Evolutionary conservation across 163 green algal species (phyloP).

Genomic region (Picocystis sp.): DNA sequence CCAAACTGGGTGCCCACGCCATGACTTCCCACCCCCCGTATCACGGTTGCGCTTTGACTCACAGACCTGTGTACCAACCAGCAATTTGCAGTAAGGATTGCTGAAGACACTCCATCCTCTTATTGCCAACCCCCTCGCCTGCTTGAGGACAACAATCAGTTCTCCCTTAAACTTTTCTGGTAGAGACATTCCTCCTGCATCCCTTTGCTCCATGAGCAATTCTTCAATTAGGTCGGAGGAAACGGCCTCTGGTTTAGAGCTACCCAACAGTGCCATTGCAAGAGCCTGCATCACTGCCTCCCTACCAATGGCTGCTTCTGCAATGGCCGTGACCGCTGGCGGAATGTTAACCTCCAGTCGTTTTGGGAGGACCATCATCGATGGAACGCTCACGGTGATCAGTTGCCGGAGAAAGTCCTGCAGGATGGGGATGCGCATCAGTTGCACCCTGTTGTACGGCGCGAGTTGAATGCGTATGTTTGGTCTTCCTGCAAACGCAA

Average conservation of each 20-base stretch:
- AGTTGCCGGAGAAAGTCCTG: slow-evolving; percentile 76
- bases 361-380: slow-evolving; percentile 78
- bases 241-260: slow-evolving; percentile 11
- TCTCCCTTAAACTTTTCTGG: slow-evolving; percentile 76
- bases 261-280: slow-evolving; percentile 62
- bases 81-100: slow-evolving; percentile 80
- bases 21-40: slow-evolving; percentile 35
- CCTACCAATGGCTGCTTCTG: slow-evolving; percentile 71
- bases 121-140: slow-evolving; percentile 64
- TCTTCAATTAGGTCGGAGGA: background rate
- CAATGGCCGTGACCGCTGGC: slow-evolving; percentile 61
- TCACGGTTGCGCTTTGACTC: slow-evolving; percentile 60
- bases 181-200: slow-evolving; percentile 58
- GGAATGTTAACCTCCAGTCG: slow-evolving; percentile 75
- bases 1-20: slow-evolving; percentile 66
- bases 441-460: slow-evolving; percentile 75
- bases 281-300: slow-evolving; percentile 84
- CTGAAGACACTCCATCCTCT: slow-evolving; percentile 76
- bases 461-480: slow-evolving; percentile 79
- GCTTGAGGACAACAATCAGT: slow-evolving; percentile 60
- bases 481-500: slow-evolving; percentile 74
- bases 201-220: slow-evolving; percentile 24
- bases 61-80: slow-evolving; percentile 65
- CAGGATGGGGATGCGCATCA: slow-evolving; percentile 40
- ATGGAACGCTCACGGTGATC: slow-evolving; percentile 76